These are phyloP conservation scores for Hypoxylon rickii DNA, from an alignment of 495 filamentous ascomycete species.

Conservation along the genomic window DNA sequence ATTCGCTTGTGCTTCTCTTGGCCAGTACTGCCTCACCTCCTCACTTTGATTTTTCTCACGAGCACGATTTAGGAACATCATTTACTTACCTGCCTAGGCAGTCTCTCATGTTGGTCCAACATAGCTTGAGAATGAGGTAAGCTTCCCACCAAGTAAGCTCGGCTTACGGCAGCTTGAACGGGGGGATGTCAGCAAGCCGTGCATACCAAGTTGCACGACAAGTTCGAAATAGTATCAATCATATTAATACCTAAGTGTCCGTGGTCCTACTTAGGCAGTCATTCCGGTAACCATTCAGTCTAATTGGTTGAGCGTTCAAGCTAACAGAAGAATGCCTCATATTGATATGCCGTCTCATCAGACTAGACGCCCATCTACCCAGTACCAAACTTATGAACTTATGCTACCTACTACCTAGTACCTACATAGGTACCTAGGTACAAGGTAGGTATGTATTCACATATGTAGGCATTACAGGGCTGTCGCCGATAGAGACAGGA, in stretches of 20 bases:
- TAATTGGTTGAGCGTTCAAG: conserved; percentile 15
- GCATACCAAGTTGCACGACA: conserved; percentile 3
- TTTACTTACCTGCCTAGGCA: too few relatives aligned
- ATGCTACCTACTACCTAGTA: too few relatives aligned
- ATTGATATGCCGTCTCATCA: conserved; percentile 25
- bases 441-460: too few relatives aligned
- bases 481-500: conserved; percentile 30
- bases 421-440: too few relatives aligned
- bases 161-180: conserved; percentile 28
- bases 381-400: too few relatives aligned
- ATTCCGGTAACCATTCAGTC: not conserved
- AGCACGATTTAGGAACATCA: conserved; percentile 25
- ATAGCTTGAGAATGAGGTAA: too few relatives aligned
- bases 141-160: conserved; percentile 20
- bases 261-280: conserved; percentile 2
- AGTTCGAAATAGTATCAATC: conserved; percentile 5
- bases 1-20: too few relatives aligned
- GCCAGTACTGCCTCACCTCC: conserved; percentile 21
- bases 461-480: conserved; percentile 25
- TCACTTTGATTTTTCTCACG: conserved; percentile 28
- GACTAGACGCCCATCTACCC: conserved; percentile 14
- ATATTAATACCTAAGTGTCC: too few relatives aligned
- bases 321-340: conserved; percentile 11
- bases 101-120: conserved; percentile 20
- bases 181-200: conserved; percentile 23